Evolutionary conservation across 441 rosid species (phyloP).

Genomic region (Mallotus japonicus): DNA sequence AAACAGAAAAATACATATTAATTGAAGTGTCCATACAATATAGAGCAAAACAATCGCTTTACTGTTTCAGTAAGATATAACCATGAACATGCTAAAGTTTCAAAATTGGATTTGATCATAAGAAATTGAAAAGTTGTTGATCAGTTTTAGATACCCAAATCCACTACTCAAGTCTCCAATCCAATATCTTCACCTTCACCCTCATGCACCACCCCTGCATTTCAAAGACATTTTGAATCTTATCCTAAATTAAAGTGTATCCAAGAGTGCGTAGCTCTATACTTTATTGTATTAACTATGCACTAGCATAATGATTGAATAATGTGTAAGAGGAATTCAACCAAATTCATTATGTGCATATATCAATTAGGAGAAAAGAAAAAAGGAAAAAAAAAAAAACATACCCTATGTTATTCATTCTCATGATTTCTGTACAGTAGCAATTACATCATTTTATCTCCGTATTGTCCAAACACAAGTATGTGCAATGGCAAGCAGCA

Average conservation of each 20-base stretch:
- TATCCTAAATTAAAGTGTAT: background rate
- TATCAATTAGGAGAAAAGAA: background rate
- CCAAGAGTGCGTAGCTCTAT: background rate
- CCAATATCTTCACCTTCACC: background rate
- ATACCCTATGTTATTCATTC: background rate
- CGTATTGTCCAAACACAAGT: background rate
- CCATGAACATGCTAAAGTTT: no score
- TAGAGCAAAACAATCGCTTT: no score
- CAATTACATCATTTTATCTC: background rate
- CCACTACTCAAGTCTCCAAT: background rate
- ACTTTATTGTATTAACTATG: conserved; percentile 12
- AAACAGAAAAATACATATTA: no score
- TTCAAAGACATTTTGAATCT: background rate
- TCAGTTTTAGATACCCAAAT: background rate
- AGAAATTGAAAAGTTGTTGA: background rate
- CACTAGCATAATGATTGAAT: conserved; percentile 9
- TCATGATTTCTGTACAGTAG: background rate
- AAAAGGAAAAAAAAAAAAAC: background rate
- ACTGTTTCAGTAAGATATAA: no score
- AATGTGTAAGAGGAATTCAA: background rate
- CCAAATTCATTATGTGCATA: background rate
- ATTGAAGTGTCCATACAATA: no score
- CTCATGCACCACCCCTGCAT: background rate
- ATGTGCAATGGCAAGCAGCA: background rate
- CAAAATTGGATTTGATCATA: background rate